Percentiles rank a stretch among this genome's conserved stretches.
Conservation (phyloP, 106 monocot genomes). For the Acorus calamus region DNA sequence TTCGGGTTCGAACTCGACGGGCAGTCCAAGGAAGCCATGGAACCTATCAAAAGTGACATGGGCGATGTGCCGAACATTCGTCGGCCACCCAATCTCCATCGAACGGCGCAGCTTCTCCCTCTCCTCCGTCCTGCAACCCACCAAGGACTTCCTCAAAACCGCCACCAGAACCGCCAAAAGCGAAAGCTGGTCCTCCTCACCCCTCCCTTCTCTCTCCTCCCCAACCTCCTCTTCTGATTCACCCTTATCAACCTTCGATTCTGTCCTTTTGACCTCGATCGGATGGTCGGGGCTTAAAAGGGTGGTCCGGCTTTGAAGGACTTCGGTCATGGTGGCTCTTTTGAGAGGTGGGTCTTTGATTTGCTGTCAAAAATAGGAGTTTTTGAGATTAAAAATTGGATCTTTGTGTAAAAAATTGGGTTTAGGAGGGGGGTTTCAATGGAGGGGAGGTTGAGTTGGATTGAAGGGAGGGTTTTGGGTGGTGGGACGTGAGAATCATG, state of each 20-base stretch:
- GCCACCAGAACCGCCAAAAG: constrained; percentile 37
- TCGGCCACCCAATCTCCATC: constrained; percentile 91
- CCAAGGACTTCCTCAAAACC: constrained; percentile 33
- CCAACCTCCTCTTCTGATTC: constrained; percentile 8
- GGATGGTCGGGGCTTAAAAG: too few species aligned
- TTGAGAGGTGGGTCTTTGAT: too few species aligned
- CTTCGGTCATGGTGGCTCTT: too few species aligned
- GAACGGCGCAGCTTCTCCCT: constrained; percentile 22
- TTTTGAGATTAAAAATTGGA: too few species aligned
- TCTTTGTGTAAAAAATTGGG: background rate
- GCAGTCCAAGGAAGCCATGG: constrained; percentile 70
- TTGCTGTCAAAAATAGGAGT: too few species aligned
- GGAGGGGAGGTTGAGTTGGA: constrained; percentile 34
- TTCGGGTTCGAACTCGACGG: constrained; percentile 66
- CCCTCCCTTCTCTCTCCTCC: constrained; percentile 3
- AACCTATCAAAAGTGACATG: constrained; percentile 82
- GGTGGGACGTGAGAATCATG: constrained; percentile 38
- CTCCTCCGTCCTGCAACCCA: constrained; percentile 40
- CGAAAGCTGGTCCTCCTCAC: constrained; percentile 28
- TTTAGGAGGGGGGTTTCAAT: background rate
- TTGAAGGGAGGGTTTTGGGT: constrained; percentile 40
- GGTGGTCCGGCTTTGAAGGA: too few species aligned
- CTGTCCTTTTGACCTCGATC: too few species aligned
- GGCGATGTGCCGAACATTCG: constrained; percentile 70
- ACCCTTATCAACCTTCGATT: background rate